These are phyloP conservation scores for Myochromella boudieri DNA, from an alignment of 768 basidiomycete genomes.

Conservation along the genomic window DNA sequence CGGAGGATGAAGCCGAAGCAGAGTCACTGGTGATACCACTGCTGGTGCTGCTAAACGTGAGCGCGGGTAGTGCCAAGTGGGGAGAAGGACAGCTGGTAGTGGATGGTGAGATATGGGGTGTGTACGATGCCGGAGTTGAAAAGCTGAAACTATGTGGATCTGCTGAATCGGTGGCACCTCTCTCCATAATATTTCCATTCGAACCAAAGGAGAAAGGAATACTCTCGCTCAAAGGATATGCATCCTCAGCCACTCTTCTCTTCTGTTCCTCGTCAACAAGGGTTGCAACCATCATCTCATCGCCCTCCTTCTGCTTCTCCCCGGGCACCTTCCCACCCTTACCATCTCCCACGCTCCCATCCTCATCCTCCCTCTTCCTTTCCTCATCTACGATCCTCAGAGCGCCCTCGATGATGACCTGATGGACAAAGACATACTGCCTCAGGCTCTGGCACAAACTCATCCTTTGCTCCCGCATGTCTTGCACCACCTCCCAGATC, in stretches of 20 bases:
- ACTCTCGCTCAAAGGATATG: not conserved
- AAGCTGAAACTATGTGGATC: too few relatives aligned
- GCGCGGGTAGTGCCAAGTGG: too few relatives aligned
- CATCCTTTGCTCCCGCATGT: slow-evolving; percentile 97
- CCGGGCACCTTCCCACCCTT: slow-evolving; percentile 7
- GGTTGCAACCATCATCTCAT: slow-evolving; percentile 2
- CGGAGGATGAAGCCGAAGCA: slow-evolving; percentile 32
- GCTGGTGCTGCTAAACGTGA: slow-evolving; percentile 5
- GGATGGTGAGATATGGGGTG: too few relatives aligned
- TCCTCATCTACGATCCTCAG: slow-evolving; percentile 78
- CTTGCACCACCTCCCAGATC: slow-evolving; percentile 79
- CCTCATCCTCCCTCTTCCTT: slow-evolving; percentile 32
- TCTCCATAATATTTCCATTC: not conserved
- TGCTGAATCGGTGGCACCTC: too few relatives aligned
- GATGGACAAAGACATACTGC: slow-evolving; percentile 94
- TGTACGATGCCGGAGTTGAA: too few relatives aligned
- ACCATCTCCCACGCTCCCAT: slow-evolving; percentile 12
- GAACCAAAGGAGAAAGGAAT: not conserved
- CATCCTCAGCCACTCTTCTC: not conserved
- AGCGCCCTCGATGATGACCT: slow-evolving; percentile 79
- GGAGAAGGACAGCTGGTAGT: too few relatives aligned
- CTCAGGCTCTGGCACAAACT: slow-evolving; percentile 91
- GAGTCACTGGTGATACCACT: slow-evolving; percentile 8
- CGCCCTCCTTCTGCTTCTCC: slow-evolving; percentile 12
- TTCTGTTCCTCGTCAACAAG: not conserved